Percentiles rank a stretch among this genome's conserved stretches.
Evolutionary conservation across 108 stramenopile species (phyloP).

Genomic region (Cyclotella baltica): DNA sequence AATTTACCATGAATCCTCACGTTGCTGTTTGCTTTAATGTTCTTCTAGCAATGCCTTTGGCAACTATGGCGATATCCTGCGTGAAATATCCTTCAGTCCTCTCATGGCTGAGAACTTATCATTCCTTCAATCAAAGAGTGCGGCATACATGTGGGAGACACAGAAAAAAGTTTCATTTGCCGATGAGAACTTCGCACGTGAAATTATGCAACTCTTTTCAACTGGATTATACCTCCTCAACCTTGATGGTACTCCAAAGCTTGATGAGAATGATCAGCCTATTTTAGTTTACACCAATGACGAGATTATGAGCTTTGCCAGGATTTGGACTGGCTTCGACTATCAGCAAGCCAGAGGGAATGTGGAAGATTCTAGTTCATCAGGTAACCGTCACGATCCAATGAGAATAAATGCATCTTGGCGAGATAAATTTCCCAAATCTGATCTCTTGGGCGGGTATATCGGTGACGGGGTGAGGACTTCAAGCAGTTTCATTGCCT

Average conservation of each 20-base stretch:
- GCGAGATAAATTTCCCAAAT: constrained; percentile 71
- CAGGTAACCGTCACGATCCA: constrained; percentile 60
- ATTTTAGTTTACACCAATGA: constrained; percentile 56
- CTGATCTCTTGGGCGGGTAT: constrained; percentile 64
- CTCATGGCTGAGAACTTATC: constrained; percentile 76
- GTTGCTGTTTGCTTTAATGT: background rate
- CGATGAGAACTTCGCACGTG: constrained; percentile 75
- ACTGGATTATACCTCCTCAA: constrained; percentile 57
- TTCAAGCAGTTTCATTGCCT: background rate
- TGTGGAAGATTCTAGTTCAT: constrained; percentile 43
- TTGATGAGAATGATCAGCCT: constrained; percentile 47
- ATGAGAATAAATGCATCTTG: constrained; percentile 59
- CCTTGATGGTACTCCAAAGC: constrained; percentile 53
- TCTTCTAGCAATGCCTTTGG: constrained; percentile 69
- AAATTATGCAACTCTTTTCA: constrained; percentile 54
- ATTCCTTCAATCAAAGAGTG: constrained; percentile 53
- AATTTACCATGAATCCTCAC: background rate
- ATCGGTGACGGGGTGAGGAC: constrained; percentile 66
- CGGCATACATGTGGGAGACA: constrained; percentile 59
- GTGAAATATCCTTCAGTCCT: constrained; percentile 73
- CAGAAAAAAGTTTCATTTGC: constrained; percentile 48
- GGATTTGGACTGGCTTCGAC: constrained; percentile 73
- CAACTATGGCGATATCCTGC: constrained; percentile 73
- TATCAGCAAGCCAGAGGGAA: constrained; percentile 55
- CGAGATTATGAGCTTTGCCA: constrained; percentile 64